A percentile compares a stretch with the other conserved stretches of the same genome.
Evolutionary conservation across 768 basidiomycete genomes (phyloP).

Genomic region (Psilocybe tampanensis): DNA sequence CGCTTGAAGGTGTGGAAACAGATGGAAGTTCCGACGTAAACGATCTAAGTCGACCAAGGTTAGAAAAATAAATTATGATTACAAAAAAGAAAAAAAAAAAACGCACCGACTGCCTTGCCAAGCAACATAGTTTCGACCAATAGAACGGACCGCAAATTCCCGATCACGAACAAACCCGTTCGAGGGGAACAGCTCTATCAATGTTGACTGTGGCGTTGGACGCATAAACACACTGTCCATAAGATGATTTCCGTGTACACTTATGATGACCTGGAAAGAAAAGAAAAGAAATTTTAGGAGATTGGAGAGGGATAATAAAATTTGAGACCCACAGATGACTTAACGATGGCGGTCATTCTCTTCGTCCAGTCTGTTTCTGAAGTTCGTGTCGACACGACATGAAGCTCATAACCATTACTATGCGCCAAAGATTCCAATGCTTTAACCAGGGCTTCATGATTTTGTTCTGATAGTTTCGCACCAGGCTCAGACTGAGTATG

Average conservation of each 20-base stretch:
- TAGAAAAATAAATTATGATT: neutral
- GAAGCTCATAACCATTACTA: slow-evolving; percentile 54
- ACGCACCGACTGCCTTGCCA: slow-evolving; percentile 50
- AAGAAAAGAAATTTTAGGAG: neutral
- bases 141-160: slow-evolving; percentile 53
- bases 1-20: slow-evolving; percentile 7
- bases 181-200: slow-evolving; percentile 79
- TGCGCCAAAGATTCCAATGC: slow-evolving; percentile 55
- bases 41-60: neutral
- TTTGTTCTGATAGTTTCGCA: slow-evolving; percentile 51
- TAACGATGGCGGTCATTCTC: slow-evolving; percentile 63
- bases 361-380: slow-evolving; percentile 57
- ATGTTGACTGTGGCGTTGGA: slow-evolving; percentile 55
- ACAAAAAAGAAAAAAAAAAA: neutral
- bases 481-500: slow-evolving; percentile 54
- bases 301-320: slow-evolving; percentile 8
- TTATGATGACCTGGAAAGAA: slow-evolving; percentile 53
- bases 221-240: slow-evolving; percentile 75
- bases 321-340: slow-evolving; percentile 58
- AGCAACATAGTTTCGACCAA: slow-evolving; percentile 60
- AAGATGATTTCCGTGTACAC: slow-evolving; percentile 61
- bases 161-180: slow-evolving; percentile 67
- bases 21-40: slow-evolving; percentile 1
- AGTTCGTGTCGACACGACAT: slow-evolving; percentile 52
- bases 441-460: slow-evolving; percentile 64